Conservation (phyloP, 768 basidiomycete genomes). For the Lanmaoa rubissima region DNA sequence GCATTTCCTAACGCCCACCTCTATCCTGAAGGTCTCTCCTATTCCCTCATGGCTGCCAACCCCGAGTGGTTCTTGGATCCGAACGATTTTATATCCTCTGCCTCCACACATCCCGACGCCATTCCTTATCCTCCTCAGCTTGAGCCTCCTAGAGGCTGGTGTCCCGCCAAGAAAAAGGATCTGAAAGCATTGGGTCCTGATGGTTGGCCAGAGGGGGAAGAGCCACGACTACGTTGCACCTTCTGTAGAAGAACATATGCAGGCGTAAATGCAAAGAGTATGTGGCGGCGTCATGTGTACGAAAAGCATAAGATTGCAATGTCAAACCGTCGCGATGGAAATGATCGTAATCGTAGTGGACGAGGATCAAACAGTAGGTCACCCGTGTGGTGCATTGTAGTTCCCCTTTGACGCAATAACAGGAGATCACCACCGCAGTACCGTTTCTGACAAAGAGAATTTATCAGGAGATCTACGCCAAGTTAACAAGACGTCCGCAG, state of each 20-base stretch:
- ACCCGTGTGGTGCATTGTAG: neutral
- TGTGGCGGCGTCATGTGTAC: conserved; percentile 87
- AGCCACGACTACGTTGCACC: conserved; percentile 77
- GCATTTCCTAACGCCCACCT: conserved; percentile 60
- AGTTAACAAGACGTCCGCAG: conserved; percentile 25
- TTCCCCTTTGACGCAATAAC: conserved; percentile 21
- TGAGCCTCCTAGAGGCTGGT: conserved; percentile 85
- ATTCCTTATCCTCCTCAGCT: conserved; percentile 73
- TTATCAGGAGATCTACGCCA: conserved; percentile 30
- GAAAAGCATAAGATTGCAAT: conserved; percentile 91
- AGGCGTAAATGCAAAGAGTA: conserved; percentile 86
- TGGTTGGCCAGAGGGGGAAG: conserved; percentile 78
- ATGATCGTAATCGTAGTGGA: conserved; percentile 57
- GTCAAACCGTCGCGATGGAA: conserved; percentile 77
- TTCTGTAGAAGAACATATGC: conserved; percentile 83
- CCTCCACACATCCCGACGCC: conserved; percentile 47
- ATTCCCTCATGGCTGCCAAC: conserved; percentile 69
- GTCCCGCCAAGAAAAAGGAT: conserved; percentile 81
- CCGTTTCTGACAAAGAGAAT: conserved; percentile 33
- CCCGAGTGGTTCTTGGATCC: conserved; percentile 79
- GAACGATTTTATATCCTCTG: conserved; percentile 54
- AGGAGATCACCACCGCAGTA: conserved; percentile 66
- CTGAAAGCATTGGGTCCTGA: conserved; percentile 65
- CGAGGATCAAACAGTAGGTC: conserved; percentile 64
- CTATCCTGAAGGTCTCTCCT: conserved; percentile 67